Evolutionary conservation across 2,329 filamentous ascomycete species (phyloP), one percentile per base, ranked within the genome.

Genomic region (Tetracladium maxilliforme): DNA sequence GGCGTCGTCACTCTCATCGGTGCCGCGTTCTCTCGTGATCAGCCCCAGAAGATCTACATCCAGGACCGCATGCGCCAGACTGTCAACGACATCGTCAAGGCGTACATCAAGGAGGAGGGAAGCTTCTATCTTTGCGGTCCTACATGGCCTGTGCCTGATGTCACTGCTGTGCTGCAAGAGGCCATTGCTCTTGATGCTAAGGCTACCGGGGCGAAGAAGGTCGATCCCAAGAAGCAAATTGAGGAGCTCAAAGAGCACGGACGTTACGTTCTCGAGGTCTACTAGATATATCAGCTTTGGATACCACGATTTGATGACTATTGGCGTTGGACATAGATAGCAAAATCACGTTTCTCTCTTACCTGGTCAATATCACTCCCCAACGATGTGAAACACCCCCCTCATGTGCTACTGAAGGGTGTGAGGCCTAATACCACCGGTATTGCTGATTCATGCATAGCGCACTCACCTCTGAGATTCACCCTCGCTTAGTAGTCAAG

Each of bases 31-130:
- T 92, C 82, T 30, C 78, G 90, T 48, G 90, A 98, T 48, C 90
- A 98, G 65, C 79, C 82, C 10, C 67, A 94, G 60, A 98, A 98
- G 73, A 93, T 98, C 37, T 98, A 98, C 56, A 98, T 98, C 45
- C 90, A 98, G 61, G 90, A 98, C 50, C 72, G 86, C 37, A 98
- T 98, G 90, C 67, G 90, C 30, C 67, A 95, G 66, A 83, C 77
- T 1, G 56, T 95, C 31, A 56, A 61, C 22, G 75, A 90, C 33
- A 92, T 98, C 35, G 66, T 83, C 30, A 61, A 84, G 52, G 79
- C 84, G 1, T 95, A 95, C 51, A 70, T 94, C 36, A 61, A 74
- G 43, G 71, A 94, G 38, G 77, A 90, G 41, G 90, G 90, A 29
- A 76, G 78, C 17, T 98, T 98, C 59, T 98, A 98, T 55, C 75